Conservation (phyloP, 31 red algal genomes). For the Asparagopsis taxiformis region DNA sequence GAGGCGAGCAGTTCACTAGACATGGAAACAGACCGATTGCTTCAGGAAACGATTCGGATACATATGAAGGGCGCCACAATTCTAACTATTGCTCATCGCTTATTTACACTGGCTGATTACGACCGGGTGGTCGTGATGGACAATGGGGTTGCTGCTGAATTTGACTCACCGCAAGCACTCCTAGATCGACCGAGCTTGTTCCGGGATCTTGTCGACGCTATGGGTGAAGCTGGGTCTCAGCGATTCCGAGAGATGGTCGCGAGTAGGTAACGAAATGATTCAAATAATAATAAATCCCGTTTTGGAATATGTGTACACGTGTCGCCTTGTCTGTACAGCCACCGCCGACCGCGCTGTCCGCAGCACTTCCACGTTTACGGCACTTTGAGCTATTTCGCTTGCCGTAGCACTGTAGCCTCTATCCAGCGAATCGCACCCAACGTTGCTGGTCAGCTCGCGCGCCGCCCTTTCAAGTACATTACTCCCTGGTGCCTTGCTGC, state of each 20-base stretch:
- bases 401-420: too few species aligned
- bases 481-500: too few species aligned
- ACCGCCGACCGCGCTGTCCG: too few species aligned
- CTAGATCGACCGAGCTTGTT: constrained; percentile 37
- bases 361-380: too few species aligned
- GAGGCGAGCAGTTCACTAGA: constrained; percentile 95
- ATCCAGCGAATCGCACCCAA: too few species aligned
- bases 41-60: constrained; percentile 92
- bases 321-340: too few species aligned
- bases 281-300: too few species aligned
- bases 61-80: constrained; percentile 86
- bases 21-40: constrained; percentile 85
- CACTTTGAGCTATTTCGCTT: too few species aligned
- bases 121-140: constrained; percentile 85
- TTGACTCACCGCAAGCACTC: constrained; percentile 56
- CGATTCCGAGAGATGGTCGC: constrained; percentile 56
- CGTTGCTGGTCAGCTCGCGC: too few species aligned
- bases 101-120: constrained; percentile 87
- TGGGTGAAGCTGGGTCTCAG: constrained; percentile 47
- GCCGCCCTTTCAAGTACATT: too few species aligned
- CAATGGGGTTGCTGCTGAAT: constrained; percentile 74
- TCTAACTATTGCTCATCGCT: constrained; percentile 97
- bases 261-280: too few species aligned
- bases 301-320: too few species aligned
- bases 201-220: constrained; percentile 59